These are phyloP conservation scores for Aspergillus amoenus DNA, from an alignment of 2,329 filamentous ascomycete species.

Conservation along the genomic window DNA sequence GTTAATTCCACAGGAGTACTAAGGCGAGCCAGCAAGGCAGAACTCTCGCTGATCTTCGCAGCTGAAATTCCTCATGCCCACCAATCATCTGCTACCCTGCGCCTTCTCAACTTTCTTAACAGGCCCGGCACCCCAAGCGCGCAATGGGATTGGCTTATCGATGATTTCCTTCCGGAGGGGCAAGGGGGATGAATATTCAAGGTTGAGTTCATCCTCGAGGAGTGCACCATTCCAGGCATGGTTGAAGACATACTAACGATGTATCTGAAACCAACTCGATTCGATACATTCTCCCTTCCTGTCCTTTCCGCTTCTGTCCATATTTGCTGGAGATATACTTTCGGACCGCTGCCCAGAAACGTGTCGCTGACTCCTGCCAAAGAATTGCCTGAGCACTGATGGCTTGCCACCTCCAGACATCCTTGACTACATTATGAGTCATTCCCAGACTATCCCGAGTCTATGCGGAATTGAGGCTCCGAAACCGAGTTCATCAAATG, in stretches of 20 bases:
- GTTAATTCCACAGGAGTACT: constrained; percentile 15
- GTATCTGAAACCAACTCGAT: background rate
- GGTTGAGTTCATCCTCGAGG: background rate
- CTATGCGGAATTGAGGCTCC: background rate
- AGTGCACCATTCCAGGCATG: background rate
- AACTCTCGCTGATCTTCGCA: constrained; percentile 22
- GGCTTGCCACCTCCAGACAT: background rate
- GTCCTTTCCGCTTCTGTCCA: background rate
- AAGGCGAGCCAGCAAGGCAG: no score
- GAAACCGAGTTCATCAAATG: background rate
- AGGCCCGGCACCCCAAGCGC: background rate
- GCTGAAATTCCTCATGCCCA: constrained; percentile 17
- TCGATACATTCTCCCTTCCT: no score
- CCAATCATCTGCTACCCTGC: constrained; percentile 19
- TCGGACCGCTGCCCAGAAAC: background rate
- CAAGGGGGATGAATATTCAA: background rate
- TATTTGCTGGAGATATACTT: background rate
- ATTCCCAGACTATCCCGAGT: background rate
- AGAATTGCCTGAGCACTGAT: background rate
- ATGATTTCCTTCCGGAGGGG: background rate
- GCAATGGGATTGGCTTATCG: constrained; percentile 14
- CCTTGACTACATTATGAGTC: background rate
- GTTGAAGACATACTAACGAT: background rate
- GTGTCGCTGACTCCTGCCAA: background rate
- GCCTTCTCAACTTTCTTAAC: constrained; percentile 11